Conservation (phyloP, 192 early-diverging fungal genomes). For the Entrophospora sp. region DNA sequence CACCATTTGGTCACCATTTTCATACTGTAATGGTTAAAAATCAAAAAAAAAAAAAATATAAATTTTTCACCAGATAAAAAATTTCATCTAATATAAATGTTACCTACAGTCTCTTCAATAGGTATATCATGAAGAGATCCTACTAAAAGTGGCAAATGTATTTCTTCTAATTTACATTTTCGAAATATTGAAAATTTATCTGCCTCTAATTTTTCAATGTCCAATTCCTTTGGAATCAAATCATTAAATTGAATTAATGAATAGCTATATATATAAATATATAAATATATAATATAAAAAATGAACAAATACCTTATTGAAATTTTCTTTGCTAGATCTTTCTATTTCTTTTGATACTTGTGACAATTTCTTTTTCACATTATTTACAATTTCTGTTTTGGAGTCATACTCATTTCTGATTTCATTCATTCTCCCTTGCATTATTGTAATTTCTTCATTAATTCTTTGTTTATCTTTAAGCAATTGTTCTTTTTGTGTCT, state of each 20-base stretch:
- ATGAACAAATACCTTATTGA: constrained; percentile 35
- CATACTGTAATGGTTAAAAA: too few relatives aligned
- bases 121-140: constrained; percentile 71
- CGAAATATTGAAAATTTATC: constrained; percentile 76
- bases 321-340: constrained; percentile 49
- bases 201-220: constrained; percentile 70
- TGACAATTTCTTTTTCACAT: constrained; percentile 44
- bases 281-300: background rate
- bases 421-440: constrained; percentile 43
- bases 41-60: too few relatives aligned
- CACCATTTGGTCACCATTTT: too few relatives aligned
- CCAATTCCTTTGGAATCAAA: constrained; percentile 49
- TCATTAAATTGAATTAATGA: background rate
- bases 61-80: too few relatives aligned
- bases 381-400: constrained; percentile 46
- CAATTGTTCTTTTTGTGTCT: constrained; percentile 28
- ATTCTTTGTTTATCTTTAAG: constrained; percentile 34
- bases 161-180: constrained; percentile 89
- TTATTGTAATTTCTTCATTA: constrained; percentile 37
- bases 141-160: constrained; percentile 69
- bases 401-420: constrained; percentile 44
- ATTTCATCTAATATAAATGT: constrained; percentile 18
- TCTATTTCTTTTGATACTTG: constrained; percentile 62
- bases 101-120: constrained; percentile 54
- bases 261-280: background rate